Evolutionary conservation across 768 basidiomycete genomes (phyloP).

Genomic region (Pleurotus salmoneostramineus): DNA sequence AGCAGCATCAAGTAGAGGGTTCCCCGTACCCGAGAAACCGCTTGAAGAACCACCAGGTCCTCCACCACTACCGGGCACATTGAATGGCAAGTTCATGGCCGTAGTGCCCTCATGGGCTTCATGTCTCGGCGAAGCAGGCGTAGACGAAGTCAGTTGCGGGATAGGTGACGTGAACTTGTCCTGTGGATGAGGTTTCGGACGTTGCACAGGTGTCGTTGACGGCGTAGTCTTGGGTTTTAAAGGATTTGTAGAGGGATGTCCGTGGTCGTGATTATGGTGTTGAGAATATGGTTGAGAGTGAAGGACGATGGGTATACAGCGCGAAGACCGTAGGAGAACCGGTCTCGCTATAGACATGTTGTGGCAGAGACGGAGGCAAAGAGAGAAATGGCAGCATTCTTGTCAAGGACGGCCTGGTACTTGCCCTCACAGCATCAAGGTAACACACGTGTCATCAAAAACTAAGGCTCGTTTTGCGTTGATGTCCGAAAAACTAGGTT

Average conservation of each 20-base stretch:
- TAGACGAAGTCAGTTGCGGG: background rate
- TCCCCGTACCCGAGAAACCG: background rate
- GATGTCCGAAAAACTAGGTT: too few species aligned
- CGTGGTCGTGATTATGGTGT: background rate
- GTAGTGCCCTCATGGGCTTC: slow-evolving; percentile 39
- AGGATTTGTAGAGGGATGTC: background rate
- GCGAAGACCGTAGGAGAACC: background rate
- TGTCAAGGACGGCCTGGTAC: background rate
- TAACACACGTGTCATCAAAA: background rate
- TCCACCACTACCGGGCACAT: slow-evolving; percentile 37
- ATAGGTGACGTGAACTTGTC: background rate
- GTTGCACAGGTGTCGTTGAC: background rate
- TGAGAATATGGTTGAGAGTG: background rate
- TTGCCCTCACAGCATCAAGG: background rate
- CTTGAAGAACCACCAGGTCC: background rate
- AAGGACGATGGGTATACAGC: background rate
- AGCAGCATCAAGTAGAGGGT: slow-evolving; percentile 47
- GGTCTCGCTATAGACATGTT: background rate
- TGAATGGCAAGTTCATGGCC: slow-evolving; percentile 34
- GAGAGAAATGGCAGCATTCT: background rate
- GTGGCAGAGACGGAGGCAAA: background rate
- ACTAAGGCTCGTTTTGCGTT: too few species aligned
- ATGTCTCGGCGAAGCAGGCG: slow-evolving; percentile 25
- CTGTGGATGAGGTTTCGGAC: background rate
- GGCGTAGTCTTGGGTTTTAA: background rate